Percentiles rank a stretch among this genome's conserved stretches.
Evolutionary conservation across 495 filamentous ascomycete genomes (phyloP).

Genomic region (Penicillium nucicola): DNA sequence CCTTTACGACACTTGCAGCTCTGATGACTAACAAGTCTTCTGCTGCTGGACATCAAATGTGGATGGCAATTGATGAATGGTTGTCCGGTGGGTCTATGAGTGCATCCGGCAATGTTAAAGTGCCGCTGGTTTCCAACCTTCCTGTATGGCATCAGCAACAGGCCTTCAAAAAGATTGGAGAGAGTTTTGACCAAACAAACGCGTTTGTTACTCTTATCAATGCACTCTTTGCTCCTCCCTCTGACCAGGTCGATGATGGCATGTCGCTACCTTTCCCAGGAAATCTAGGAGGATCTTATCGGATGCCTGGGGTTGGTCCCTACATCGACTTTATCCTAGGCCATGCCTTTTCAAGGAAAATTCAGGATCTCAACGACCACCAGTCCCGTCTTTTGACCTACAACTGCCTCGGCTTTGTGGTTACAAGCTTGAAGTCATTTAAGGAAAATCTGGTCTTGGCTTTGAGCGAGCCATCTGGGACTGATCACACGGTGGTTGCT

Average conservation of each 20-base stretch:
- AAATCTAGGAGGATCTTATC: conserved; percentile 70
- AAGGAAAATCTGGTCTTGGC: conserved; percentile 88
- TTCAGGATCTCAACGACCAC: conserved; percentile 52
- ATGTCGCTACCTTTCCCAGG: conserved; percentile 85
- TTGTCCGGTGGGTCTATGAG: conserved; percentile 54
- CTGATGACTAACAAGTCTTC: conserved; percentile 63
- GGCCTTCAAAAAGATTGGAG: conserved; percentile 56
- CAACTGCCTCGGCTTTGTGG: conserved; percentile 75
- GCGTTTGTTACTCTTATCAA: conserved; percentile 75
- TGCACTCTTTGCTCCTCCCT: conserved; percentile 60
- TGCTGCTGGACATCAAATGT: conserved; percentile 60
- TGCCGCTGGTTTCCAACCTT: conserved; percentile 37
- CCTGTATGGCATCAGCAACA: conserved; percentile 48
- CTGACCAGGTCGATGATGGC: conserved; percentile 41
- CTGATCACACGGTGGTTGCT: conserved; percentile 69
- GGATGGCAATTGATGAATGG: conserved; percentile 70
- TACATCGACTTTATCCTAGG: conserved; percentile 89
- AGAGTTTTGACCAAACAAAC: conserved; percentile 75
- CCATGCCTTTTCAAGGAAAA: conserved; percentile 61
- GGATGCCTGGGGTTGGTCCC: conserved; percentile 83
- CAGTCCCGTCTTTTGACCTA: conserved; percentile 69
- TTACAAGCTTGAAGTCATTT: conserved; percentile 72
- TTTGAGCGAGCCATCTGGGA: conserved; percentile 66
- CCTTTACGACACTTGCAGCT: conserved; percentile 66
- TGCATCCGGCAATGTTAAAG: conserved; percentile 30